Conservation (phyloP, 2,329 filamentous ascomycete species). For the Aspergillus intermedius region DNA sequence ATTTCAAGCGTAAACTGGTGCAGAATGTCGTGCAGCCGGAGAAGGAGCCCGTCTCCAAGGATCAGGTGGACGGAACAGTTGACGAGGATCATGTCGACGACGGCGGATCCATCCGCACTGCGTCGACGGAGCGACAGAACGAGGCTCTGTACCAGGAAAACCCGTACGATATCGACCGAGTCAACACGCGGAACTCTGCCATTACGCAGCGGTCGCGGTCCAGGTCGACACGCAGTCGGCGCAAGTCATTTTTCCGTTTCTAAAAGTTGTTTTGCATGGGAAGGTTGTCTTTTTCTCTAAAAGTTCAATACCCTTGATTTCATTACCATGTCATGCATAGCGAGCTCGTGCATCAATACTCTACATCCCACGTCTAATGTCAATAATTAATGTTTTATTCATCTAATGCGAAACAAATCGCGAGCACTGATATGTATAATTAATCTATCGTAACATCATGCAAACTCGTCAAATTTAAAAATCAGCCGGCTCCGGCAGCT, state of each 20-base stretch:
- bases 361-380: not conserved
- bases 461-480: conserved; percentile 10
- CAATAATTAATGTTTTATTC: not conserved
- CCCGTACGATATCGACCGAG: conserved; percentile 27
- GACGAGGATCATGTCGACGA: not conserved
- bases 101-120: conserved; percentile 4
- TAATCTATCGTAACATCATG: not conserved
- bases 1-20: conserved; percentile 22
- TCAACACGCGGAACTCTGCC: conserved; percentile 24
- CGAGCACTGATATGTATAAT: not conserved
- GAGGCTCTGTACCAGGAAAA: conserved; percentile 20
- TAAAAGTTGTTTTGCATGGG: not conserved
- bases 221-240: conserved; percentile 2
- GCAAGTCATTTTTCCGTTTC: conserved; percentile 5
- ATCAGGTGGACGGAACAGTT: not conserved
- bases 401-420: not conserved
- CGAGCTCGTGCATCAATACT: not conserved
- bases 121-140: conserved; percentile 6
- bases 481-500: conserved; percentile 17
- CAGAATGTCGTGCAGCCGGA: conserved; percentile 6
- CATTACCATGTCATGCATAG: not conserved
- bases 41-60: not conserved
- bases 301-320: not conserved
- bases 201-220: conserved; percentile 17
- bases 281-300: not conserved